Conservation (phyloP, 1,139 yeast species). For the Pichia sp. region DNA sequence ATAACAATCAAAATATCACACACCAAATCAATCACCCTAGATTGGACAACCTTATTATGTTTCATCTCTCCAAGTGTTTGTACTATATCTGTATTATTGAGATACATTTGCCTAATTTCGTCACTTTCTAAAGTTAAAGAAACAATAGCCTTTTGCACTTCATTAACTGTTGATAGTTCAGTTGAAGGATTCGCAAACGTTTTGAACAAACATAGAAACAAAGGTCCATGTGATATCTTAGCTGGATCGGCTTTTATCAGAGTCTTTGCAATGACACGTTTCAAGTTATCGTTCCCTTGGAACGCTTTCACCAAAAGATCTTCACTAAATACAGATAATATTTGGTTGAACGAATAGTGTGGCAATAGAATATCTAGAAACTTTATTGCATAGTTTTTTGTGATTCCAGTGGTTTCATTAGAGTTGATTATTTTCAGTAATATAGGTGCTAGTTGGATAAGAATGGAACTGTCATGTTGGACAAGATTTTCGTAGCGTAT, state of each 20-base stretch:
- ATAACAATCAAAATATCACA: constrained; percentile 23
- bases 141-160: constrained; percentile 23
- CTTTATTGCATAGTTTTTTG: constrained; percentile 18
- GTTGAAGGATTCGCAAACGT: constrained; percentile 22
- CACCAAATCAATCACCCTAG: constrained; percentile 28
- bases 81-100: constrained; percentile 21
- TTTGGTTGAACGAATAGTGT: constrained; percentile 25
- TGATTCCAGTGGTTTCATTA: constrained; percentile 19
- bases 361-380: constrained; percentile 24
- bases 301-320: constrained; percentile 25
- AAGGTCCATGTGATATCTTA: constrained; percentile 27
- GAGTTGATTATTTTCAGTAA: constrained; percentile 24
- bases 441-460: constrained; percentile 18
- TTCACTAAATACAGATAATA: constrained; percentile 20
- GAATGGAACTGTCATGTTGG: constrained; percentile 16
- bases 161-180: constrained; percentile 15
- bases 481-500: constrained; percentile 18
- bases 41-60: constrained; percentile 18
- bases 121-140: constrained; percentile 25
- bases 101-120: constrained; percentile 26
- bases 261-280: constrained; percentile 20
- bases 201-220: constrained; percentile 23
- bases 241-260: constrained; percentile 13
- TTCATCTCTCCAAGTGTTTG: constrained; percentile 23
- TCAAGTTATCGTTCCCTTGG: constrained; percentile 21